Evolutionary conservation across 805 yeast genomes (phyloP).

Genomic region (Pichia sporocuriosa): DNA sequence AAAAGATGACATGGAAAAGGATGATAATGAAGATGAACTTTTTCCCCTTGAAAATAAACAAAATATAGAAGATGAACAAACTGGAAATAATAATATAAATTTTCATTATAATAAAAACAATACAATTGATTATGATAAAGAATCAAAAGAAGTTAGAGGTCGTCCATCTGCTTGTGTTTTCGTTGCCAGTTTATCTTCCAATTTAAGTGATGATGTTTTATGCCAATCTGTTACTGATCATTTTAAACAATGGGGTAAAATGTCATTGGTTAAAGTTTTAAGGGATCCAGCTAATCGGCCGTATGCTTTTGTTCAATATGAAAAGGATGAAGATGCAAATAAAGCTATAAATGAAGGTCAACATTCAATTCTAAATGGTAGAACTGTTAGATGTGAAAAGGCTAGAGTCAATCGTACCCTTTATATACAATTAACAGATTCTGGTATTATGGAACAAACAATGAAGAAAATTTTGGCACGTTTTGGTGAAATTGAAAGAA

Average conservation of each 20-base stretch:
- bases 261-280: slow-evolving; percentile 71
- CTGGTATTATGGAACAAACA: slow-evolving; percentile 20
- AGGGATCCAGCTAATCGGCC: slow-evolving; percentile 80
- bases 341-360: slow-evolving; percentile 65
- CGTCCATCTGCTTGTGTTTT: slow-evolving; percentile 84
- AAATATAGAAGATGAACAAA: background rate
- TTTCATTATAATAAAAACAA: background rate
- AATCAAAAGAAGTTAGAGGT: slow-evolving; percentile 33
- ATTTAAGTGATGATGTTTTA: slow-evolving; percentile 62
- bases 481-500: slow-evolving; percentile 74
- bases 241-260: slow-evolving; percentile 64
- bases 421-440: slow-evolving; percentile 40
- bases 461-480: slow-evolving; percentile 36
- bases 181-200: slow-evolving; percentile 76
- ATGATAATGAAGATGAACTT: no score
- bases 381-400: slow-evolving; percentile 78
- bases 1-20: no score
- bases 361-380: slow-evolving; percentile 60
- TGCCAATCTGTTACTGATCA: slow-evolving; percentile 61
- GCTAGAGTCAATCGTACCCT: slow-evolving; percentile 90
- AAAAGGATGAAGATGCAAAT: slow-evolving; percentile 61
- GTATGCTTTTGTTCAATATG: slow-evolving; percentile 87
- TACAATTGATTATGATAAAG: slow-evolving; percentile 9
- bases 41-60: no score
- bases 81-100: background rate